Percentiles rank a stretch among this genome's conserved stretches.
Conservation (phyloP, 2,329 filamentous ascomycete species). For the Aspergillus transmontanensis region DNA sequence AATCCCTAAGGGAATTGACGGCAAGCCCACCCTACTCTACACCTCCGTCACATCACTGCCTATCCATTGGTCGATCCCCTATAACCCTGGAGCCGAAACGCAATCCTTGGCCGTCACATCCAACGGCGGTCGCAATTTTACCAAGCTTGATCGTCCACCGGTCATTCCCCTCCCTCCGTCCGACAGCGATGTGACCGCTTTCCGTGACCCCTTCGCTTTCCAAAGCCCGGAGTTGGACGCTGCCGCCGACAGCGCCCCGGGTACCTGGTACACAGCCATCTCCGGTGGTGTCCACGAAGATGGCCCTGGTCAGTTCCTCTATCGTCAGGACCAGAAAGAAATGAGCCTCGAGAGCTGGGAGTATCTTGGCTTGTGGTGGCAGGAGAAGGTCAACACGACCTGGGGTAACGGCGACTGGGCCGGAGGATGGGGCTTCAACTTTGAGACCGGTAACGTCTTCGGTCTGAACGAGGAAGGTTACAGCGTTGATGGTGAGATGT, state of each 20-base stretch:
- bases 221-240: conserved; percentile 16
- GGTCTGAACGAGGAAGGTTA: conserved; percentile 19
- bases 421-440: conserved; percentile 24
- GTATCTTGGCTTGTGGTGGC: conserved; percentile 24
- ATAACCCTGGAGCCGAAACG: conserved; percentile 48
- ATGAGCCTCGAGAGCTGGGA: conserved; percentile 23
- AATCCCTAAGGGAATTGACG: conserved; percentile 33
- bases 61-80: conserved; percentile 48
- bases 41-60: conserved; percentile 51
- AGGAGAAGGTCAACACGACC: conserved; percentile 20
- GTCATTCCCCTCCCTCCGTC: conserved; percentile 38
- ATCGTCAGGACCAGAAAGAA: conserved; percentile 20
- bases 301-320: conserved; percentile 21
- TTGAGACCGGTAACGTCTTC: conserved; percentile 21
- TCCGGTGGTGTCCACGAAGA: conserved; percentile 21
- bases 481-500: conserved; percentile 18
- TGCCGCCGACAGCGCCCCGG: conserved; percentile 7
- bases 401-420: conserved; percentile 26
- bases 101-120: conserved; percentile 49
- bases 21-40: conserved; percentile 51
- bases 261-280: conserved; percentile 24
- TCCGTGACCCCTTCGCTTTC: conserved; percentile 25
- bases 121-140: conserved; percentile 50
- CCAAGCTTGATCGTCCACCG: conserved; percentile 50
- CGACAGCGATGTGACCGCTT: conserved; percentile 19